phyloP scores from a whole-genome alignment of 176 grass and related monocot species.

The Bothriochloa decipiens region DNA sequence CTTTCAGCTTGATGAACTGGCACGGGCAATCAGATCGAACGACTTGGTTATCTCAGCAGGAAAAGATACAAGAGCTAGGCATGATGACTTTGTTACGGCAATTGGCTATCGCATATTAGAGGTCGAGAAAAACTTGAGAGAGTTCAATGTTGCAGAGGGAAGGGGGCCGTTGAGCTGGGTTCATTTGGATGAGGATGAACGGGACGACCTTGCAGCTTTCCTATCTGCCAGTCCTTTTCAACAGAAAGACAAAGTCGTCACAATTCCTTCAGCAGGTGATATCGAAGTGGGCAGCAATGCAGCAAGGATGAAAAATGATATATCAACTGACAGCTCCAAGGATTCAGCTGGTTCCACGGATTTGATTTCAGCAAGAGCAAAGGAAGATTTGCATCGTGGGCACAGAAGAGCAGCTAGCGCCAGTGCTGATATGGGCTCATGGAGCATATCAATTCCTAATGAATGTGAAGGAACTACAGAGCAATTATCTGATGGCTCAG shows the following conservation, averaged over 20 bases:
- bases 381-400: conserved; percentile 43
- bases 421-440: conserved; percentile 71
- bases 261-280: conserved; percentile 44
- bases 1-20: conserved; percentile 84
- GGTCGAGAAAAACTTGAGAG: conserved; percentile 73
- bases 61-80: conserved; percentile 73
- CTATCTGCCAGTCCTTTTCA: conserved; percentile 50
- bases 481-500: conserved; percentile 52
- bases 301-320: conserved; percentile 55
- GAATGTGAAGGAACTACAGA: conserved; percentile 60
- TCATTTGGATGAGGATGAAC: conserved; percentile 69
- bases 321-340: conserved; percentile 54
- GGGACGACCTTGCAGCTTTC: conserved; percentile 81
- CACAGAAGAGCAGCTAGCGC: conserved; percentile 72
- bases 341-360: conserved; percentile 61
- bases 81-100: conserved; percentile 66
- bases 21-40: conserved; percentile 60
- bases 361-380: conserved; percentile 44
- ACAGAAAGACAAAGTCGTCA: conserved; percentile 41
- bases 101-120: conserved; percentile 66
- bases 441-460: conserved; percentile 65
- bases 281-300: conserved; percentile 48
- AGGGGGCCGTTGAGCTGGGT: conserved; percentile 59
- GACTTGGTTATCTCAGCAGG: conserved; percentile 50
- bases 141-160: conserved; percentile 53